Evolutionary conservation across 768 basidiomycete species (phyloP).

Genomic region (Lepiota venenata): DNA sequence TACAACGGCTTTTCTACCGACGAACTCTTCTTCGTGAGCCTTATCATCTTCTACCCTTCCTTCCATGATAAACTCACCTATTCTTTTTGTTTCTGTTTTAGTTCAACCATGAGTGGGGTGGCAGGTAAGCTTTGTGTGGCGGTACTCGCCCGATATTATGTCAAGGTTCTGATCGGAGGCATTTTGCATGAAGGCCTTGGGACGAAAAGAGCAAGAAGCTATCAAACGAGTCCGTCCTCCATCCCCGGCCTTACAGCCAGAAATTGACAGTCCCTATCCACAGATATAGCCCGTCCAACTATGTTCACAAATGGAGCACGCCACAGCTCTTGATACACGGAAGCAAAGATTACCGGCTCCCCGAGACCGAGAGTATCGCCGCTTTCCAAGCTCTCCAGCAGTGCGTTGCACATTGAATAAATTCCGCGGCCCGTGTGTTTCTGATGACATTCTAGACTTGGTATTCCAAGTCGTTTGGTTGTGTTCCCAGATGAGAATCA

Average conservation of each 20-base stretch:
- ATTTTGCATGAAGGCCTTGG: constrained; percentile 52
- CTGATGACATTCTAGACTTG: constrained; percentile 53
- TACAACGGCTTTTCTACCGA: constrained; percentile 90
- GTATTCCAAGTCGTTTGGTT: constrained; percentile 71
- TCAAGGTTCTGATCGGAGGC: not conserved
- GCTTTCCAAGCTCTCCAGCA: constrained; percentile 86
- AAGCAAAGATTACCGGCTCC: constrained; percentile 84
- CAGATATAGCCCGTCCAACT: constrained; percentile 79
- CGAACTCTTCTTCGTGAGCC: constrained; percentile 82
- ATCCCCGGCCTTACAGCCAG: not conserved
- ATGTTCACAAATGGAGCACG: constrained; percentile 81
- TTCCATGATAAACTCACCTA: not conserved
- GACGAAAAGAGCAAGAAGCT: constrained; percentile 51
- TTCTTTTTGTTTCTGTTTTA: constrained; percentile 20
- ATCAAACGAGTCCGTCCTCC: constrained; percentile 49
- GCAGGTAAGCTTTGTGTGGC: constrained; percentile 30
- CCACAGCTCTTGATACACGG: constrained; percentile 85
- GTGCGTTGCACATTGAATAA: constrained; percentile 38
- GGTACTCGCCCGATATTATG: not conserved
- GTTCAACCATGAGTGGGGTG: constrained; percentile 89
- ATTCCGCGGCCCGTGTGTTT: not conserved
- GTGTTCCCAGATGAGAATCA: constrained; percentile 93
- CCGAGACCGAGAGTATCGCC: constrained; percentile 80
- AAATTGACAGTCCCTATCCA: not conserved
- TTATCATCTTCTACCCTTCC: not conserved